Conservation (phyloP, 2,329 filamentous ascomycete species). For the Fusarium multiceps region DNA sequence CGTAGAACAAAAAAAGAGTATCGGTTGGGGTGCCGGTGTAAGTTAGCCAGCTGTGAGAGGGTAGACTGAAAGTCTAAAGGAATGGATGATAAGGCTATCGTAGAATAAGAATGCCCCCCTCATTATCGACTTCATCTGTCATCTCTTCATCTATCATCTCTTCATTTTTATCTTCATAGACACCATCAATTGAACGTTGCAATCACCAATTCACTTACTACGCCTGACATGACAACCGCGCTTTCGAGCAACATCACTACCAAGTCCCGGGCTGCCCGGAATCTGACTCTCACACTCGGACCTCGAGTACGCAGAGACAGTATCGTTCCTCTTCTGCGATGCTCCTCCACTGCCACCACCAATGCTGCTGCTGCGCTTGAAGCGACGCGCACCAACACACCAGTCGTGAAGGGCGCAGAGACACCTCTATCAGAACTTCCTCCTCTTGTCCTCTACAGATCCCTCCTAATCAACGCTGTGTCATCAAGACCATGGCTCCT, state of each 20-base stretch:
- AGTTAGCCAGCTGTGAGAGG: neutral
- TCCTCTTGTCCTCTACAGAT: slow-evolving; percentile 52
- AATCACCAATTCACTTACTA: neutral
- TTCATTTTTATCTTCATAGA: neutral
- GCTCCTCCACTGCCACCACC: slow-evolving; percentile 5
- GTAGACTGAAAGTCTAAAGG: slow-evolving; percentile 14
- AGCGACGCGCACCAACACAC: slow-evolving; percentile 20
- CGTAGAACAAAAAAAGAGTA: neutral
- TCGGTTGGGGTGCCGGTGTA: slow-evolving; percentile 29
- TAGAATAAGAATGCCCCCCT: slow-evolving; percentile 9
- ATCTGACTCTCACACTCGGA: slow-evolving; percentile 13
- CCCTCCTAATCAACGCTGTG: slow-evolving; percentile 57
- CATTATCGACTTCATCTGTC: neutral
- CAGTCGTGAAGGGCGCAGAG: neutral
- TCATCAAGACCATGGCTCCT: slow-evolving; percentile 58
- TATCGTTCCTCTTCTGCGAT: slow-evolving; percentile 5
- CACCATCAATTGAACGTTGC: neutral
- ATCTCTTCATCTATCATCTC: neutral
- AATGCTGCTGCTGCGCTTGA: slow-evolving; percentile 23
- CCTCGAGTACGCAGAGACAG: slow-evolving; percentile 11
- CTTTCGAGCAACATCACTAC: slow-evolving; percentile 22
- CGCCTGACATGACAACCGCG: slow-evolving; percentile 27
- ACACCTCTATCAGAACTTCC: slow-evolving; percentile 49
- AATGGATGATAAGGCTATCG: slow-evolving; percentile 17
- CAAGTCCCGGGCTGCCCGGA: slow-evolving; percentile 26